Base-by-base conservation (phyloP, 805 yeast species). In the Kuraishia molischiana region DNA sequence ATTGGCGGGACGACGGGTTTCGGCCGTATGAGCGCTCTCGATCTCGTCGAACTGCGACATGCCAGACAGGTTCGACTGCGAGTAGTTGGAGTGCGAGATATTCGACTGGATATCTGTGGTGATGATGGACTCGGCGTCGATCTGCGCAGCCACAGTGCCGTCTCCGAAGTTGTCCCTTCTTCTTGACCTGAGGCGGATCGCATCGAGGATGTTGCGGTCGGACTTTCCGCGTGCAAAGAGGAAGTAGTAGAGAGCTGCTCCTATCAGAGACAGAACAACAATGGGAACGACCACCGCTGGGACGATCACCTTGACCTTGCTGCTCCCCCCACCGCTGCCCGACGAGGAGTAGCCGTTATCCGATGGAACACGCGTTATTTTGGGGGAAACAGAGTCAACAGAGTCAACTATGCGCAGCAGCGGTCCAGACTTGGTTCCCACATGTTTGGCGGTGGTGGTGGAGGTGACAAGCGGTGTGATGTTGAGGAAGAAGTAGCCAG, bases 261-360 rank as follows among this genome's bases (percentile, higher is more conserved):
- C 52, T 26, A 64, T 47, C 1, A 49, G 44, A 17, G 48, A 42
- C 17, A 58, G 50, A 3, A 51, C 63, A 10, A 63, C 54, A 5
- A 66, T 61, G 34, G 70, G 69, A 9, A 64, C 65, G 18, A 65
- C 58, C 11, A 66, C 69, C 11, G 69, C 67, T 37, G 70, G 69
- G 11, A 59, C 68, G 32, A 65, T 60, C 2, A 47, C 50, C 37
- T 53, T 55, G 14, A 54, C 56, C 1, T 57, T 54, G 22, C 33
- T 43, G 19, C 35, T 30, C 4, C 43, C 37, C 1, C 36, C 18
- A 5, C 39, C 33, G 9, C 40, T 30, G 30, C 22, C 22, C n/a
- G 48, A 34, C 2, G 52, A 40, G n/a, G 41, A 35, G n/a, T 41
- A 39, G 5, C 54, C 59, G 38, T 61, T 63, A 34, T 67, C 72